A percentile compares a stretch with the other conserved stretches of the same genome.
Conservation (phyloP, 805 yeast species). For the Monosporozyma solicola region DNA sequence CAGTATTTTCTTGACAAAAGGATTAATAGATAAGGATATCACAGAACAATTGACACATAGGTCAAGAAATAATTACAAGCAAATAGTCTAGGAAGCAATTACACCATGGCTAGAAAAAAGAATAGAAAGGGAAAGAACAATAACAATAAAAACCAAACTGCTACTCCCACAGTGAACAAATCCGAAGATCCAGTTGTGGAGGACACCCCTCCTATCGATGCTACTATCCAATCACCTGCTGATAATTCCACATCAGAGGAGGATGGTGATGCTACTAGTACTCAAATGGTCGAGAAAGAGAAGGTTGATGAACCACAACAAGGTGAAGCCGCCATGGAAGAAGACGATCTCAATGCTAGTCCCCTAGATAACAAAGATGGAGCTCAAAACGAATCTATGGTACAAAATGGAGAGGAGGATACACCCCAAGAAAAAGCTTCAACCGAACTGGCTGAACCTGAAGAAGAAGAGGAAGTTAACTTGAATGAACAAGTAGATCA, state of each 20-base stretch:
- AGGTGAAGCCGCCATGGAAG: background rate
- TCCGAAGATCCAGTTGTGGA: background rate
- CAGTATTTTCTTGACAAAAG: background rate
- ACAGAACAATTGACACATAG: background rate
- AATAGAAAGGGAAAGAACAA: slow-evolving; percentile 3
- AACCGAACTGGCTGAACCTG: background rate
- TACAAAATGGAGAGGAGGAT: background rate
- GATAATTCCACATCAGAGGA: background rate
- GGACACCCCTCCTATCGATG: background rate
- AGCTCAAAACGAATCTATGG: background rate
- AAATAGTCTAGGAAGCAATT: background rate
- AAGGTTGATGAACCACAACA: too few relatives aligned
- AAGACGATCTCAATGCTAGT: background rate
- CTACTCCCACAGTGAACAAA: background rate
- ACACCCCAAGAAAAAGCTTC: background rate
- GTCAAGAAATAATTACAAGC: background rate
- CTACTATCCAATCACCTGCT: too few relatives aligned
- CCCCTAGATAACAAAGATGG: background rate
- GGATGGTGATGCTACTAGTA: background rate
- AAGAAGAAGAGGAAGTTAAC: background rate
- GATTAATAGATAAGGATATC: background rate
- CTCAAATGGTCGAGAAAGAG: background rate
- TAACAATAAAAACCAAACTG: background rate
- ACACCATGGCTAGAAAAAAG: slow-evolving; percentile 3
- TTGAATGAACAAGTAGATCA: background rate